phyloP scores from a whole-genome alignment of 2,329 filamentous ascomycete species.

The Ascocoryne sarcoides region DNA sequence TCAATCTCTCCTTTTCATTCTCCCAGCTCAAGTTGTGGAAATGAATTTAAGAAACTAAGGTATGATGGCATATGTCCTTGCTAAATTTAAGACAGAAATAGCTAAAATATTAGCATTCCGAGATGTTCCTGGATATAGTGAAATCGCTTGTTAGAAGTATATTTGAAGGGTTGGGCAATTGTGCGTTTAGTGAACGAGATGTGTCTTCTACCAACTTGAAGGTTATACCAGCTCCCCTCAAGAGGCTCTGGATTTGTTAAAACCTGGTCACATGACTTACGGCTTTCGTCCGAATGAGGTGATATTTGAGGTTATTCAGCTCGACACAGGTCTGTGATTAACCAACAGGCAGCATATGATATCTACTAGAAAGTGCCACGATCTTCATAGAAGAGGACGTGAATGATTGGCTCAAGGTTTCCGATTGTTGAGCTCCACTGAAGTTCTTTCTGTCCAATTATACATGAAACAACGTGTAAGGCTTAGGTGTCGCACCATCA shows the following conservation, averaged over 20 bases:
- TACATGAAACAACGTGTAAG: neutral
- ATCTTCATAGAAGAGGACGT: too few species aligned
- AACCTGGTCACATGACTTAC: neutral
- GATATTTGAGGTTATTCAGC: neutral
- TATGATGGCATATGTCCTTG: neutral
- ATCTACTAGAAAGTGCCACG: neutral
- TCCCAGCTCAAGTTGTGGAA: neutral
- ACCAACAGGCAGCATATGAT: neutral
- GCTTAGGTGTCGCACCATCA: neutral
- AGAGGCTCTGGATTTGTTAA: neutral
- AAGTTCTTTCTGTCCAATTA: neutral
- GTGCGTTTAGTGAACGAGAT: conserved; percentile 14
- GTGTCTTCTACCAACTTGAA: conserved; percentile 10
- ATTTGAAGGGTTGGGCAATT: conserved; percentile 12
- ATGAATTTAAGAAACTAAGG: neutral
- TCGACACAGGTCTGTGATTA: neutral
- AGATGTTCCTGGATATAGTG: conserved; percentile 8
- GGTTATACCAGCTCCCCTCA: conserved; percentile 3
- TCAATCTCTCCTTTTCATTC: neutral
- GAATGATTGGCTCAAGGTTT: too few species aligned
- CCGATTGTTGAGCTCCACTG: neutral
- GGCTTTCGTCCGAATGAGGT: neutral
- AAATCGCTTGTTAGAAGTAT: conserved; percentile 14
- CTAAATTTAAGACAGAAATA: neutral
- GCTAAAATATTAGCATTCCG: neutral